A percentile compares a stretch with the other conserved stretches of the same genome.
phyloP scores from a whole-genome alignment of 257 asterid genomes.

The Gynochthodes officinalis region DNA sequence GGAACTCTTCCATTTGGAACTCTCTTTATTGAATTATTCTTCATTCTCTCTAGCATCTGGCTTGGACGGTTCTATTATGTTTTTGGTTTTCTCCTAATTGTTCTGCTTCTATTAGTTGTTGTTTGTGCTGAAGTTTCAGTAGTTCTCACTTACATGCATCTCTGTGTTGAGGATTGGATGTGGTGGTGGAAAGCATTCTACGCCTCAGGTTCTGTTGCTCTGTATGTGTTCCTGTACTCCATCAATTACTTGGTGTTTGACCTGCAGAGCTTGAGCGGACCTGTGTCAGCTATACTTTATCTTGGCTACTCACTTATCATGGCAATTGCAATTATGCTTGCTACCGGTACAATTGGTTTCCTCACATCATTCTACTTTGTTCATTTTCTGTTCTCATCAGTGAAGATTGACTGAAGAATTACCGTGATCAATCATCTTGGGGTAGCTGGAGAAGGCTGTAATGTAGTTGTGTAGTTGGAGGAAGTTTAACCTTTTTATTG shows the following conservation, averaged over 20 bases:
- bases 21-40: constrained; percentile 84
- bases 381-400: constrained; percentile 82
- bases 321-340: constrained; percentile 74
- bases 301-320: constrained; percentile 77
- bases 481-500: constrained; percentile 14
- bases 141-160: constrained; percentile 85
- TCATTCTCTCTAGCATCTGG: constrained; percentile 86
- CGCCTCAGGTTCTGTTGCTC: constrained; percentile 79
- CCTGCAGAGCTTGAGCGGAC: constrained; percentile 83
- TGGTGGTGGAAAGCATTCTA: constrained; percentile 98
- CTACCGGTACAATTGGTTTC: constrained; percentile 81
- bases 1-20: constrained; percentile 92
- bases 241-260: constrained; percentile 79
- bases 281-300: constrained; percentile 68
- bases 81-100: constrained; percentile 74
- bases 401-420: constrained; percentile 66
- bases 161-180: constrained; percentile 90
- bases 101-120: constrained; percentile 48
- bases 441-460: constrained; percentile 11
- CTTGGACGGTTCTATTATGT: constrained; percentile 79
- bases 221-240: constrained; percentile 74
- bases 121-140: constrained; percentile 88
- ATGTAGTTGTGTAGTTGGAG: constrained; percentile 16
- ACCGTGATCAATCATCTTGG: constrained; percentile 3
- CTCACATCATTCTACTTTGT: constrained; percentile 79